A percentile compares a stretch with the other conserved stretches of the same genome.
Conservation (phyloP, 2,329 filamentous ascomycete species). For the Dactylellina parvicollis region DNA sequence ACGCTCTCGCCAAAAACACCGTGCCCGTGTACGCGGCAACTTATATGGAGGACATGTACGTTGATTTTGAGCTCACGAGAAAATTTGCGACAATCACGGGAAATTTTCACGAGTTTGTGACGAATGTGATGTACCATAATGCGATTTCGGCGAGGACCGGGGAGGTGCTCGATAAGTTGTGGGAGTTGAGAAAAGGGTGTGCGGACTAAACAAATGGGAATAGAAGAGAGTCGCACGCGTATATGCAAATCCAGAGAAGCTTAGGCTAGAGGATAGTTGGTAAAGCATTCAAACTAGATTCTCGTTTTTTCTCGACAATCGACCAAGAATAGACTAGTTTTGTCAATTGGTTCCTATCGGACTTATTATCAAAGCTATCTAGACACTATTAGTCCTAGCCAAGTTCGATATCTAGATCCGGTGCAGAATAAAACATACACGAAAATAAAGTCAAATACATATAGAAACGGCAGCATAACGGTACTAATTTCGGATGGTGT, state of each 20-base stretch:
- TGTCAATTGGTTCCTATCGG: too few relatives aligned
- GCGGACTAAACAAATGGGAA: conserved; percentile 64
- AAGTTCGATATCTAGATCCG: too few relatives aligned
- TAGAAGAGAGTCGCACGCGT: not conserved
- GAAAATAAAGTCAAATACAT: not conserved
- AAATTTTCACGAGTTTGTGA: conserved; percentile 81
- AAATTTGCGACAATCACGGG: conserved; percentile 79
- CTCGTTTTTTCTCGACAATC: too few relatives aligned
- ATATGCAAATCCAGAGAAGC: not conserved
- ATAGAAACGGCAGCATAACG: conserved; percentile 20
- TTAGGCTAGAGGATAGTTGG: too few relatives aligned
- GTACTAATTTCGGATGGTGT: conserved; percentile 9
- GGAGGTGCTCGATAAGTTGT: conserved; percentile 79
- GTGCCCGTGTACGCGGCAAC: conserved; percentile 87
- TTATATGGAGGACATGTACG: conserved; percentile 91
- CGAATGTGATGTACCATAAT: conserved; percentile 88
- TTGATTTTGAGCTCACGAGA: conserved; percentile 77
- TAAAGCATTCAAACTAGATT: too few relatives aligned
- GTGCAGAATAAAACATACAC: too few relatives aligned
- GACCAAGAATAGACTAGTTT: too few relatives aligned
- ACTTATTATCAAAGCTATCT: too few relatives aligned
- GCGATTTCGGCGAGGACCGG: conserved; percentile 77
- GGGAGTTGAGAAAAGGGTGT: conserved; percentile 77
- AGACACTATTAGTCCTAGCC: too few relatives aligned
- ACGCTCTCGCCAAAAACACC: conserved; percentile 76